These are phyloP conservation scores for Ormosia semicastrata DNA, from an alignment of 306 rosid species.

Conservation along the genomic window DNA sequence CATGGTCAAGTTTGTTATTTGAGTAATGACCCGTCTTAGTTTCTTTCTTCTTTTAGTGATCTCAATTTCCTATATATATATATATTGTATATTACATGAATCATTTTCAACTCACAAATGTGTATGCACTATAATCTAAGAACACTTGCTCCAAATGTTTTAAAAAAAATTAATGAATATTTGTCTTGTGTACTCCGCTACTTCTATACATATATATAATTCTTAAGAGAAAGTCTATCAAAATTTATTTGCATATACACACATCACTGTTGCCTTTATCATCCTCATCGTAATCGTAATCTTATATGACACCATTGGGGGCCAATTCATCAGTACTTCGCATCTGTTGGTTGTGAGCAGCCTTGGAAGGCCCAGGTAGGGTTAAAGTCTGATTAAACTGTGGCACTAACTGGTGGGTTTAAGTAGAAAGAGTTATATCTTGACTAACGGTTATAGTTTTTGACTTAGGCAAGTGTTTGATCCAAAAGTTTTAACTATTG, in stretches of 20 bases:
- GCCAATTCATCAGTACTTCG: not conserved
- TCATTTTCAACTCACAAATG: not conserved
- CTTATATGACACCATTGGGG: no score
- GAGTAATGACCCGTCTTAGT: not conserved
- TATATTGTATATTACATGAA: not conserved
- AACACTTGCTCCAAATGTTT: not conserved
- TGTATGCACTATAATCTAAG: not conserved
- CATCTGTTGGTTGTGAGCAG: not conserved
- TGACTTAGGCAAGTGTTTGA: no score
- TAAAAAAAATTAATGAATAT: not conserved
- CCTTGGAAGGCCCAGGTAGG: no score
- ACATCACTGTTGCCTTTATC: not conserved
- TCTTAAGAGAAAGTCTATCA: not conserved
- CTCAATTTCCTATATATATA: not conserved
- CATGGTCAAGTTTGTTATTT: not conserved
- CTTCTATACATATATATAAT: not conserved
- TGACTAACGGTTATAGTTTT: no score
- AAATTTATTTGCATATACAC: not conserved
- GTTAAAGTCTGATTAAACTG: no score
- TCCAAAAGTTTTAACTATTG: no score
- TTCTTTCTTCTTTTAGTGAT: not conserved
- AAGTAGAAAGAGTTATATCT: no score
- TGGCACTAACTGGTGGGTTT: no score
- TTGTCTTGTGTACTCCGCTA: not conserved
- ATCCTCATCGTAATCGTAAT: not conserved